Evolutionary conservation across 345 rosid species (phyloP).

Genomic region (Hevea brasiliensis): DNA sequence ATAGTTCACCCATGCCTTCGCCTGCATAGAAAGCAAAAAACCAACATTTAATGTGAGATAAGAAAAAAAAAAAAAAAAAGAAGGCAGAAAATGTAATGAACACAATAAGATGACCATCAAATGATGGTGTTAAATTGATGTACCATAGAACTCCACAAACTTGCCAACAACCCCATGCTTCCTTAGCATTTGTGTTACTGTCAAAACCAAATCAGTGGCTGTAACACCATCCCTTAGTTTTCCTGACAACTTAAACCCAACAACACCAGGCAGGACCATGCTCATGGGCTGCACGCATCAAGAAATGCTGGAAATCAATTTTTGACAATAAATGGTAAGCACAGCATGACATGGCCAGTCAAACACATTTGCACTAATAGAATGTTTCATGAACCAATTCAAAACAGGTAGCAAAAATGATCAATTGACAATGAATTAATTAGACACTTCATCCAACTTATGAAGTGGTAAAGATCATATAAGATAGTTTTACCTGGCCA

Average conservation of each 20-base stretch:
- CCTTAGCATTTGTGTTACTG: slow-evolving; percentile 91
- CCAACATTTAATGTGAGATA: slow-evolving; percentile 8
- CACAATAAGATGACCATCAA: neutral
- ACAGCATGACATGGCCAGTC: too few species aligned
- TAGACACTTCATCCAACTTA: neutral
- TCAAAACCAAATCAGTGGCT: slow-evolving; percentile 91
- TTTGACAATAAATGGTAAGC: slow-evolving; percentile 2
- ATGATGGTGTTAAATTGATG: slow-evolving; percentile 1
- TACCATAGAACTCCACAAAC: slow-evolving; percentile 87
- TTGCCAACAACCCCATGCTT: slow-evolving; percentile 97
- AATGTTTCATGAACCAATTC: slow-evolving; percentile 2
- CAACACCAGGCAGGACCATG: slow-evolving; percentile 98
- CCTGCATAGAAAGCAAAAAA: slow-evolving; percentile 42
- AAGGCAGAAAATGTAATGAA: neutral
- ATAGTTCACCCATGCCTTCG: slow-evolving; percentile 82
- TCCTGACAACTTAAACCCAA: slow-evolving; percentile 78
- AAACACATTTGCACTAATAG: neutral
- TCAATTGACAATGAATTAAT: neutral
- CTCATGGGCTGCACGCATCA: slow-evolving; percentile 81
- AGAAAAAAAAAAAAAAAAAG: too few species aligned
- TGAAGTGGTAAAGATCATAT: neutral
- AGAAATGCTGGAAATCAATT: slow-evolving; percentile 10
- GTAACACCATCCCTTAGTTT: slow-evolving; percentile 86
- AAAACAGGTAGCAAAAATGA: neutral
- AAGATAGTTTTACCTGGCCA: slow-evolving; percentile 67